phyloP scores from a whole-genome alignment of 1,139 yeast genomes.

The Blastobotrys petasosporus region DNA sequence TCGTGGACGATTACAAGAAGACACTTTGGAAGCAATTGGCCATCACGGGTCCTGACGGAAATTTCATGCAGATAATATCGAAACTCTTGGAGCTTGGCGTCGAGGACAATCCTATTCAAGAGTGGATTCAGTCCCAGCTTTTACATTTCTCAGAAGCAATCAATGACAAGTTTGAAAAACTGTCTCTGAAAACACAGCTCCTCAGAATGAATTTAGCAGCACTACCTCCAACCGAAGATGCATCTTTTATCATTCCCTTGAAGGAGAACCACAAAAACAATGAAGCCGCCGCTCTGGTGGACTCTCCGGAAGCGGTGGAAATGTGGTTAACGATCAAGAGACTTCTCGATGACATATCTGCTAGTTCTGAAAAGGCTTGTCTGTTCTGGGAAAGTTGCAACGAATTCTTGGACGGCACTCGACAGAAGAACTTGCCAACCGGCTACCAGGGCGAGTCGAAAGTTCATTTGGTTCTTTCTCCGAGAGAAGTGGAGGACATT shows the following conservation, averaged over 20 bases:
- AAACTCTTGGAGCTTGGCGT: conserved; percentile 56
- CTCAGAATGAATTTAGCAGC: conserved; percentile 31
- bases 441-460: conserved; percentile 41
- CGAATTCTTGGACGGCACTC: conserved; percentile 42
- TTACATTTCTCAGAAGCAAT: conserved; percentile 37
- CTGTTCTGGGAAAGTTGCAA: conserved; percentile 44
- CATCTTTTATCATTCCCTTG: conserved; percentile 21
- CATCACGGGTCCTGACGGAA: conserved; percentile 36
- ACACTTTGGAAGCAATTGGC: conserved; percentile 57
- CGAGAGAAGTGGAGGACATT: conserved; percentile 27
- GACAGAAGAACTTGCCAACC: conserved; percentile 38
- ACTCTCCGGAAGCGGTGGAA: conserved; percentile 43
- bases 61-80: conserved; percentile 51
- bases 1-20: conserved; percentile 59
- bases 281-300: conserved; percentile 30
- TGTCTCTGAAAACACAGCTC: conserved; percentile 30
- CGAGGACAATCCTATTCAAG: conserved; percentile 57
- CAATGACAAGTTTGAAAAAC: conserved; percentile 36
- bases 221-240: conserved; percentile 24
- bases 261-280: conserved; percentile 3
- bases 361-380: conserved; percentile 33
- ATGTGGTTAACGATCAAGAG: conserved; percentile 50
- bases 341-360: conserved; percentile 40
- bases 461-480: conserved; percentile 30
- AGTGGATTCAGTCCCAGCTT: conserved; percentile 51